These are phyloP conservation scores for Boletus barrowsii DNA, from an alignment of 768 basidiomycete genomes.

Conservation along the genomic window DNA sequence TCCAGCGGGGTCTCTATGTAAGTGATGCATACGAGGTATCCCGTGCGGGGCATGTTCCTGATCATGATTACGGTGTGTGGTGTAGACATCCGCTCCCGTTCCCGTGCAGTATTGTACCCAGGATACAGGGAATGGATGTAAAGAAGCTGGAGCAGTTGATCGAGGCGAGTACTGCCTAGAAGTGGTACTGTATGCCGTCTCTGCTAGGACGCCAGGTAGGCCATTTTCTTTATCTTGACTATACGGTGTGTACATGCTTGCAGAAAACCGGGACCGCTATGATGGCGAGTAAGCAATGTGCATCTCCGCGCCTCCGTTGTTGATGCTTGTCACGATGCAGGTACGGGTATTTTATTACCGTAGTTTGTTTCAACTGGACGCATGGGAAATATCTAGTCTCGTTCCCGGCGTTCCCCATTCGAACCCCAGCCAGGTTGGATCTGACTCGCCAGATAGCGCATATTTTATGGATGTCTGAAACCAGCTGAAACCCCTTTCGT, in stretches of 20 bases:
- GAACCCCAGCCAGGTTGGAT: no score
- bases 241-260: neutral
- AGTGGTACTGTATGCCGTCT: no score
- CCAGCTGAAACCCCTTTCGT: no score
- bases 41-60: neutral
- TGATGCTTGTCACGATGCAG: no score
- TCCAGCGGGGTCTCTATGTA: slow-evolving; percentile 7
- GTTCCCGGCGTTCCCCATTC: no score
- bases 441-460: no score
- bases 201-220: neutral
- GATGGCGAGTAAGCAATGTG: no score
- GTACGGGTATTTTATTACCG: no score
- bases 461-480: no score
- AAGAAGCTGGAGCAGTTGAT: slow-evolving; percentile 11
- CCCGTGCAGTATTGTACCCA: slow-evolving; percentile 10
- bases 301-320: no score
- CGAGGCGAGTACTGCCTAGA: slow-evolving; percentile 9
- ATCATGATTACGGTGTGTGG: neutral
- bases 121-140: slow-evolving; percentile 6
- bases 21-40: neutral
- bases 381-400: no score
- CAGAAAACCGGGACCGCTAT: neutral
- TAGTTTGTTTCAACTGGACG: no score
- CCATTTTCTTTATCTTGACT: neutral
- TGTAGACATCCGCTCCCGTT: slow-evolving; percentile 19